Conservation (phyloP, 2,329 filamentous ascomycete genomes). For the Penicillium sp. region DNA sequence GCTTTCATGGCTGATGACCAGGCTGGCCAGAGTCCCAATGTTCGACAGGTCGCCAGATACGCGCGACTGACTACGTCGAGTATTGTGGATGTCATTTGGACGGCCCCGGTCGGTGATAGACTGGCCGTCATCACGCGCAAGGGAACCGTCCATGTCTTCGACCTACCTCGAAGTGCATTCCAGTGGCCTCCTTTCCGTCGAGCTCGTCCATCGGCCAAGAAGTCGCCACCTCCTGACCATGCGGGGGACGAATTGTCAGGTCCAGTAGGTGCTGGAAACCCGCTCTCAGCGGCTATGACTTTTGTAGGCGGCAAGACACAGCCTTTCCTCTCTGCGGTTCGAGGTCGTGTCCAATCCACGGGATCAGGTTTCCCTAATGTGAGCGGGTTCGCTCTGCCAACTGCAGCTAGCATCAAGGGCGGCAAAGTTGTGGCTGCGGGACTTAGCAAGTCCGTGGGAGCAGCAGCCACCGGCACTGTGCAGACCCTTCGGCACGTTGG, state of each 20-base stretch:
- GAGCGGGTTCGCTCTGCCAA: constrained; percentile 47
- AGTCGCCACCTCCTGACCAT: constrained; percentile 46
- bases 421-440: constrained; percentile 53
- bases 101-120: constrained; percentile 75
- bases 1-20: constrained; percentile 42
- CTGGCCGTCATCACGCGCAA: constrained; percentile 89
- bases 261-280: constrained; percentile 36
- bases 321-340: constrained; percentile 68
- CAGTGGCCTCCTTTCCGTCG: constrained; percentile 75
- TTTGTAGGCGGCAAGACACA: constrained; percentile 63
- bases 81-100: constrained; percentile 89
- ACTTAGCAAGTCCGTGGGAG: constrained; percentile 53
- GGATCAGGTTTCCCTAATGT: constrained; percentile 47
- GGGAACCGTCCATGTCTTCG: constrained; percentile 91
- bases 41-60: constrained; percentile 85
- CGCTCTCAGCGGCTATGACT: constrained; percentile 70
- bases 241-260: constrained; percentile 54
- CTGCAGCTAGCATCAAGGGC: constrained; percentile 50
- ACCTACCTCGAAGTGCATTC: constrained; percentile 79
- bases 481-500: constrained; percentile 51
- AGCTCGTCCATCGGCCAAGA: constrained; percentile 45
- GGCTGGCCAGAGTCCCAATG: constrained; percentile 42
- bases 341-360: constrained; percentile 53
- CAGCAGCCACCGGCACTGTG: constrained; percentile 52
- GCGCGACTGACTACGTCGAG: constrained; percentile 88